Evolutionary conservation across 352 stramenopile species (phyloP).

Genomic region (Achlya hypogyna): DNA sequence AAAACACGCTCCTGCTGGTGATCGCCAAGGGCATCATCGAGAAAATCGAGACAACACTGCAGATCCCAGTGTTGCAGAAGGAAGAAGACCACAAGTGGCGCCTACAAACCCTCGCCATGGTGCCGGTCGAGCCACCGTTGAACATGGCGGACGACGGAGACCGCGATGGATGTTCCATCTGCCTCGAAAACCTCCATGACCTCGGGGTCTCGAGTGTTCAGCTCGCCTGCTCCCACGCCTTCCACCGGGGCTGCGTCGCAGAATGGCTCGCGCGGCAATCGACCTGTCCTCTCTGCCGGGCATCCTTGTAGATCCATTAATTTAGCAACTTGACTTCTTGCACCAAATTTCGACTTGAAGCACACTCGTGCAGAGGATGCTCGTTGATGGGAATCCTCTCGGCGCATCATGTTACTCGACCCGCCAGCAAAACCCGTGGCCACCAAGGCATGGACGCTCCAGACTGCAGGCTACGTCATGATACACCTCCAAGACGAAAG

Average conservation of each 20-base stretch:
- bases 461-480: too few relatives aligned
- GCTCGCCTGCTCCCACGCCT: conserved; percentile 7
- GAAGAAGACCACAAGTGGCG: conserved; percentile 11
- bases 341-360: not conserved
- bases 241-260: conserved; percentile 6
- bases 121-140: not conserved
- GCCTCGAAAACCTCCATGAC: not conserved
- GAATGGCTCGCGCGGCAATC: conserved; percentile 10
- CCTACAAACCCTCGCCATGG: not conserved
- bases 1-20: not conserved
- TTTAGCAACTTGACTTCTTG: not conserved
- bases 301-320: not conserved
- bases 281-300: conserved; percentile 16
- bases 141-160: not conserved
- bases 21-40: not conserved
- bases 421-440: too few relatives aligned
- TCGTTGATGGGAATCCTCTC: too few relatives aligned
- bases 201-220: not conserved
- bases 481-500: too few relatives aligned
- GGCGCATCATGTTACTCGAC: too few relatives aligned
- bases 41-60: not conserved
- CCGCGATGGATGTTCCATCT: conserved; percentile 6
- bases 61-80: conserved; percentile 11
- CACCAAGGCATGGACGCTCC: too few relatives aligned
- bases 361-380: too few relatives aligned